These are phyloP conservation scores for Friedmanniomyces endolithicus DNA, from an alignment of 495 filamentous ascomycete genomes.

Conservation along the genomic window DNA sequence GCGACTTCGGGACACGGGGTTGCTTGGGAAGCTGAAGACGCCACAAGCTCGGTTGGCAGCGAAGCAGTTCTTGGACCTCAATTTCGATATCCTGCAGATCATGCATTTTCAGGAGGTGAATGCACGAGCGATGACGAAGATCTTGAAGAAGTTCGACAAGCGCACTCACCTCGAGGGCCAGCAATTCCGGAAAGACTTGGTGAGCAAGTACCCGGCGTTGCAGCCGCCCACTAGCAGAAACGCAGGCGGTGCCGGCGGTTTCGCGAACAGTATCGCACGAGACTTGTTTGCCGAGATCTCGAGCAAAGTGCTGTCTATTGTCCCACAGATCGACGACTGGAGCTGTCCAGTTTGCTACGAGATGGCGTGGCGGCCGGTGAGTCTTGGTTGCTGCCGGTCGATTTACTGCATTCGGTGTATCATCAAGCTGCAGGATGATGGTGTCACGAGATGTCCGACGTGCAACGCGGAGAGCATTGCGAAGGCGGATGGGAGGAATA, in stretches of 20 bases:
- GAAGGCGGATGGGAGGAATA: slow-evolving; percentile 47
- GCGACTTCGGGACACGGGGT: slow-evolving; percentile 31
- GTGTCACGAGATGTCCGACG: slow-evolving; percentile 49
- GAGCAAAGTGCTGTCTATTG: slow-evolving; percentile 47
- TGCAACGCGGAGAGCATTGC: slow-evolving; percentile 51
- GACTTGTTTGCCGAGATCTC: slow-evolving; percentile 54
- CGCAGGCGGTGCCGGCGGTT: slow-evolving; percentile 25
- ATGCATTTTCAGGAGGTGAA: slow-evolving; percentile 67
- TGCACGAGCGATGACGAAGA: slow-evolving; percentile 54
- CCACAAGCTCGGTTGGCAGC: slow-evolving; percentile 44
- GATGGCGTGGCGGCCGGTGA: slow-evolving; percentile 54
- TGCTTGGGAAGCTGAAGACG: slow-evolving; percentile 46
- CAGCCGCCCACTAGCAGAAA: not conserved
- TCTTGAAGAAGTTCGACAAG: slow-evolving; percentile 78
- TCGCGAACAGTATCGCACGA: slow-evolving; percentile 47
- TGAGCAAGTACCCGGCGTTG: slow-evolving; percentile 13
- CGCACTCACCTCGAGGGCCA: slow-evolving; percentile 48
- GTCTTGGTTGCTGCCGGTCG: slow-evolving; percentile 47
- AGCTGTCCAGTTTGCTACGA: slow-evolving; percentile 60
- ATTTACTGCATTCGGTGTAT: slow-evolving; percentile 63
- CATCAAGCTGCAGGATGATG: slow-evolving; percentile 52
- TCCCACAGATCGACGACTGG: slow-evolving; percentile 62
- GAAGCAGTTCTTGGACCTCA: slow-evolving; percentile 50
- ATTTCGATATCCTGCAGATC: slow-evolving; percentile 49
- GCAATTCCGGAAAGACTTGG: slow-evolving; percentile 9